phyloP scores from a whole-genome alignment of 768 basidiomycete genomes.

The Leccinum subtestaceum region DNA sequence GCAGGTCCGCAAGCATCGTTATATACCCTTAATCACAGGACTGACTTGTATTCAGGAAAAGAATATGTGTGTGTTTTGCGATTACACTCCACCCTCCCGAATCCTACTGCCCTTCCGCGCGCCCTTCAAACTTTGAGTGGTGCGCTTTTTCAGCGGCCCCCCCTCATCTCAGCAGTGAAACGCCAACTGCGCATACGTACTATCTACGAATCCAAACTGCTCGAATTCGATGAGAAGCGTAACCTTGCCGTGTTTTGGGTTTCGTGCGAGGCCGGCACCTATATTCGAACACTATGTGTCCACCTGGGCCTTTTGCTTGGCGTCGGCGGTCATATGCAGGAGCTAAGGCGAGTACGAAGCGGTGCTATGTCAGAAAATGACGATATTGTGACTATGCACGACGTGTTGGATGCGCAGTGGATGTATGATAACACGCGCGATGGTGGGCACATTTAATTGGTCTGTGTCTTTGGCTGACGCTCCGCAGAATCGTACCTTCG shows the following conservation, averaged over 20 bases:
- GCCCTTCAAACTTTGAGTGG: conserved; percentile 96
- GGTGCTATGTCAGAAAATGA: conserved; percentile 98
- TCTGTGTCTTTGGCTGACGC: conserved; percentile 13
- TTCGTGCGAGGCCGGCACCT: conserved; percentile 97
- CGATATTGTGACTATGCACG: conserved; percentile 99
- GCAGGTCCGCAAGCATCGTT: conserved; percentile 61
- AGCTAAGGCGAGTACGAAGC: conserved; percentile 88
- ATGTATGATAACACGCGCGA: conserved; percentile 96
- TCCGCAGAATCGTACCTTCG: conserved; percentile 88
- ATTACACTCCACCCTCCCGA: conserved; percentile 78
- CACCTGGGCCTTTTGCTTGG: conserved; percentile 92
- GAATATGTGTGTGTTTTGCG: conserved; percentile 98
- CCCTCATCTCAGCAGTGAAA: conserved; percentile 98
- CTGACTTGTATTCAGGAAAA: conserved; percentile 57
- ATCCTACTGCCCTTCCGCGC: conserved; percentile 83
- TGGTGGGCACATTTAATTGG: conserved; percentile 47
- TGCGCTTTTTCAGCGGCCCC: conserved; percentile 97
- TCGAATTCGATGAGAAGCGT: conserved; percentile 97
- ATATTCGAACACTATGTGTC: conserved; percentile 94
- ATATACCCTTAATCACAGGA: background rate
- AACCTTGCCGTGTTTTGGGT: conserved; percentile 98
- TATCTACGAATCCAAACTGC: conserved; percentile 91
- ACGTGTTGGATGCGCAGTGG: conserved; percentile 99
- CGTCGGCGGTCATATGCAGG: conserved; percentile 99
- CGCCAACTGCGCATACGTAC: conserved; percentile 96